Conservation (phyloP, 768 basidiomycete genomes). For the Tylopilus vinaceipallidus region DNA sequence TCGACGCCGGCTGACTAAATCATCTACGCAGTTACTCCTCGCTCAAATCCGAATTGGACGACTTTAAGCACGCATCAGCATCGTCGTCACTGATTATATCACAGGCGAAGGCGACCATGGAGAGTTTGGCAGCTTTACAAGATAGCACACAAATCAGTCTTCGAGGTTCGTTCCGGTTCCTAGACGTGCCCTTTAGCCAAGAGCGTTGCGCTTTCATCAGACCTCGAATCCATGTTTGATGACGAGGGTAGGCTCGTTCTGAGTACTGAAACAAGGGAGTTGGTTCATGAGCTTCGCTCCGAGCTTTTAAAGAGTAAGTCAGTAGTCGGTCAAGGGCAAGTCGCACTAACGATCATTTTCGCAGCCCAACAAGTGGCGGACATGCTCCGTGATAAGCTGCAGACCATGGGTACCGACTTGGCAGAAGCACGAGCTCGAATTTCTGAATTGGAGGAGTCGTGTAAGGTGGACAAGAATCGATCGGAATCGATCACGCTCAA, state of each 20-base stretch:
- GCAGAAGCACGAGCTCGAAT: conserved; percentile 41
- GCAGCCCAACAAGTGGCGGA: conserved; percentile 49
- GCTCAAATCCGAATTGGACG: conserved; percentile 31
- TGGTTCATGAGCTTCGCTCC: conserved; percentile 34
- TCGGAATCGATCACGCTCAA: conserved; percentile 20
- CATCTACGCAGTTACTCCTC: conserved; percentile 23
- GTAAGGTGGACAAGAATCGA: conserved; percentile 21
- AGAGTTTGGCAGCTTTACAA: conserved; percentile 25
- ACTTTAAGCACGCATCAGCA: conserved; percentile 25
- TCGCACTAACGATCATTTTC: conserved; percentile 6
- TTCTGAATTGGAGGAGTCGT: conserved; percentile 35
- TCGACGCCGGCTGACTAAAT: not conserved
- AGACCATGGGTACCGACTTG: conserved; percentile 40
- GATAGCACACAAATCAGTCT: conserved; percentile 19
- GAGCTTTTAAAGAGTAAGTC: conserved; percentile 37
- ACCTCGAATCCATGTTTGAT: conserved; percentile 30
- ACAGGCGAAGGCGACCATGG: conserved; percentile 26
- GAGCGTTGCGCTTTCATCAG: conserved; percentile 12
- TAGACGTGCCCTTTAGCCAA: not conserved
- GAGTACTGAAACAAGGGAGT: conserved; percentile 25
- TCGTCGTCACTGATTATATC: conserved; percentile 21
- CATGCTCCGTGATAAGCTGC: conserved; percentile 46
- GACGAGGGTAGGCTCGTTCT: conserved; percentile 25
- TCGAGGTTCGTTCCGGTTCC: conserved; percentile 23
- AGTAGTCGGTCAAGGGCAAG: not conserved